Evolutionary conservation across 768 basidiomycete genomes (phyloP), one percentile per base, ranked within the genome.

Genomic region (Ephemerocybe angulata): DNA sequence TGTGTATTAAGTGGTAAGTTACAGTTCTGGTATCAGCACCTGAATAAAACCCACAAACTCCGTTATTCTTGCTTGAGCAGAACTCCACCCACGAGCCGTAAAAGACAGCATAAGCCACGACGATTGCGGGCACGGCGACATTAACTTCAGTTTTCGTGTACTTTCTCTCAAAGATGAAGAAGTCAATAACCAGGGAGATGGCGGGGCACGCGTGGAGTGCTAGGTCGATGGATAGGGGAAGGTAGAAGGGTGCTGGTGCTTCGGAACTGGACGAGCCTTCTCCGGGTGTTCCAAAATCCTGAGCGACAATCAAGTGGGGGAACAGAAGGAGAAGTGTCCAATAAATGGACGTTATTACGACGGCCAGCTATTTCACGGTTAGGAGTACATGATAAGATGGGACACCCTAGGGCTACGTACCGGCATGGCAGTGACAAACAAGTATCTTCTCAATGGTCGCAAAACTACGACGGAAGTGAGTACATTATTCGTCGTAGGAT

Each of bases 21-120:
- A n/a, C n/a, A n/a, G n/a, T n/a, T n/a, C n/a, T n/a, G n/a, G 28
- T 47, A 21, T 25, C 13, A 42, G n/a, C 10, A 54, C 10, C 13
- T 42, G 49, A 49, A 25, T 40, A 7, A 17, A n/a, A 78, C 84
- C 69, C 58, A 89, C 86, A 90, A 2, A 63, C 65, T 4, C 80
- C 81, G 57, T 63, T 54, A 40, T 89, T 90, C 65, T 72, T 76
- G 6, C 63, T 68, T 0, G 84, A 84, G 57, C 83, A 86, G 58
- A 82, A 80, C 61, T 93, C 91, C 1, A 83, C 81, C 77, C 87
- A 90, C 10, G 65, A 67, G 0, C 72, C 70, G 59, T 93, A 93
- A 71, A 79, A 77, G 8, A 69, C 8, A 5, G 74, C 67, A 54
- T 64, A 75, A 2, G 61, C 37, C 12, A 60, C 44, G 6, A 67